Conservation (phyloP, 345 rosid genomes). For the Orychophragmus violaceus region DNA sequence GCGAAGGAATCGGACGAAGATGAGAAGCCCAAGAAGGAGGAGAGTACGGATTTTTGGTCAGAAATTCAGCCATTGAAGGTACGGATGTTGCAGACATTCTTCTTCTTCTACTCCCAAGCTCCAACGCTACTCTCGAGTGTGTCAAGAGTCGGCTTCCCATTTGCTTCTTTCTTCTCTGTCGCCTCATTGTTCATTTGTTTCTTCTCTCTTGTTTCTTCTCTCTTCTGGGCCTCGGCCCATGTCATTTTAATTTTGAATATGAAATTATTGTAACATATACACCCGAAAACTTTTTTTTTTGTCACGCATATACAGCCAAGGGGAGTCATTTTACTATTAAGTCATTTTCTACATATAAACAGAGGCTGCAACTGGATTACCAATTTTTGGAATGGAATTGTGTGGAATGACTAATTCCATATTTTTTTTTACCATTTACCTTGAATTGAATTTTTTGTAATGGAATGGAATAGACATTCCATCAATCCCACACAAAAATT, state of each 20-base stretch:
- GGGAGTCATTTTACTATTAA: neutral
- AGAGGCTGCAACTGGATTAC: too few relatives aligned
- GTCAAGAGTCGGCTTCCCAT: neutral
- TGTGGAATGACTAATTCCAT: too few relatives aligned
- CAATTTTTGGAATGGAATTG: too few relatives aligned
- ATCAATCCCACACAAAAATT: too few relatives aligned
- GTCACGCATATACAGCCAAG: neutral
- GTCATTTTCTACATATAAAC: neutral
- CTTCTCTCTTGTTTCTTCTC: neutral
- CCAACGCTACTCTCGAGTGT: neutral
- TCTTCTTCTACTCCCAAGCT: neutral
- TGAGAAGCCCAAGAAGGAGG: slow-evolving; percentile 76
- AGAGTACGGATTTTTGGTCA: slow-evolving; percentile 44
- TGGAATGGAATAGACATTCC: too few relatives aligned
- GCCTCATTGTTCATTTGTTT: neutral
- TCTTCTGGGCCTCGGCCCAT: slow-evolving; percentile 7
- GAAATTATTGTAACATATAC: neutral
- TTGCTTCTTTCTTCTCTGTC: too few relatives aligned
- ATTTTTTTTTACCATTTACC: too few relatives aligned
- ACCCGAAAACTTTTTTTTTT: neutral
- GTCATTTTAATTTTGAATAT: neutral
- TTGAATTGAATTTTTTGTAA: too few relatives aligned
- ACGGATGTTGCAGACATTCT: slow-evolving; percentile 27
- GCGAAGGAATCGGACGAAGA: slow-evolving; percentile 55
- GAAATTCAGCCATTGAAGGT: slow-evolving; percentile 42